Base-by-base conservation (phyloP, 805 yeast species). In the Pichia manshurica region DNA sequence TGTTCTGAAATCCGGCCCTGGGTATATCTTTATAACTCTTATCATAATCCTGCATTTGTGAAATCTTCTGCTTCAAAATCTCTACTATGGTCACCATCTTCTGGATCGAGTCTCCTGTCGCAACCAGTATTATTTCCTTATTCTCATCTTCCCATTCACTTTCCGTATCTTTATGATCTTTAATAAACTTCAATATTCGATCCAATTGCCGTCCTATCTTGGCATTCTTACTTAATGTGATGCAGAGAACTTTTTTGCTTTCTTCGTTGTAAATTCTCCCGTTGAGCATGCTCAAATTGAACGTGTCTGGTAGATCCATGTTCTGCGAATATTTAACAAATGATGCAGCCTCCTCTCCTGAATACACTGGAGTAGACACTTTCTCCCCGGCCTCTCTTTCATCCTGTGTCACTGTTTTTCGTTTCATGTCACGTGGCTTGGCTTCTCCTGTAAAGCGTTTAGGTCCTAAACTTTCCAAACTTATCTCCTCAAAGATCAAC, bases 41-140 rank as follows among this genome's bases (percentile, higher is more conserved):
- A 23, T 12, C 32, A 15, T 44, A 22, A 12, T 34, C 36, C 6
- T 46, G 36, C 9, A 21, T 7, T 17, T 42, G 44, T 2, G 22
- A 21, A 5, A 60, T 12, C 43, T 60, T 60, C 42, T 62, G 64
- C 47, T 64, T 64, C 29, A 64, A 42, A 2, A 64, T 61, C 39
- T 64, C 68, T 9, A 57, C 47, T 6, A 64, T 51, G 1, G 64
- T 56, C 5, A 64, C 45, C 52, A 64, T 46, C 43, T 64, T 64
- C 42, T 63, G 67, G 15, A 62, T 56, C 1, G 51, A 50, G 32
- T 56, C 60, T 22, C 55, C 54, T 25, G 49, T 37, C 22, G 50
- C 46, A 12, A 62, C 45, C 5, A 47, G 3, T 6, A 62, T 37
- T 2, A 61, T 39, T 3, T 57, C 57, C 6, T 44, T 46, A 13